Conservation (phyloP, 768 basidiomycete species). For the Psilocybe subaeruginosa region DNA sequence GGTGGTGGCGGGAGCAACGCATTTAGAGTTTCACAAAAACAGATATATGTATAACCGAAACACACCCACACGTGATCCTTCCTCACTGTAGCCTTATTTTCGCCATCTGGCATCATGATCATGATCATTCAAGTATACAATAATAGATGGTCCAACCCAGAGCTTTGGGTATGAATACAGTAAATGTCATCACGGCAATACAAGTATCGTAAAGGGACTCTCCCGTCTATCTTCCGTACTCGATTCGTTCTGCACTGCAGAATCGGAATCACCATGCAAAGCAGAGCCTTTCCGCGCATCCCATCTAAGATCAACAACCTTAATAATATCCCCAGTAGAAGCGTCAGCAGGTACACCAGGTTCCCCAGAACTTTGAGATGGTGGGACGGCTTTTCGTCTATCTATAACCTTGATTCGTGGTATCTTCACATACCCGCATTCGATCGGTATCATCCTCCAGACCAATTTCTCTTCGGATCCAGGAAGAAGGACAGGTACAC, state of each 20-base stretch:
- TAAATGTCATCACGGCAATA: slow-evolving; percentile 29
- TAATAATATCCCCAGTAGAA: slow-evolving; percentile 50
- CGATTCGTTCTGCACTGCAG: not conserved
- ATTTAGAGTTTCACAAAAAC: slow-evolving; percentile 1
- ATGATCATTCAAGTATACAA: not conserved
- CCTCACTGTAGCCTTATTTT: slow-evolving; percentile 1
- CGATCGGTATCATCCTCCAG: slow-evolving; percentile 75
- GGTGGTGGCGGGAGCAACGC: slow-evolving; percentile 18
- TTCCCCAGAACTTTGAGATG: slow-evolving; percentile 33
- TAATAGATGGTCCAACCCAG: not conserved
- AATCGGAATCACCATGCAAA: not conserved
- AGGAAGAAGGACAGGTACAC: slow-evolving; percentile 74
- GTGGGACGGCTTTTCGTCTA: slow-evolving; percentile 43
- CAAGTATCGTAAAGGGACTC: slow-evolving; percentile 34
- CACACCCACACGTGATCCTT: slow-evolving; percentile 16
- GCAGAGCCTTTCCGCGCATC: slow-evolving; percentile 26
- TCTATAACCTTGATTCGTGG: slow-evolving; percentile 65
- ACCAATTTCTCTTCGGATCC: slow-evolving; percentile 64
- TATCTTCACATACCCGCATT: slow-evolving; percentile 68
- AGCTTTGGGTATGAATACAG: not conserved
- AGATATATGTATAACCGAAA: slow-evolving; percentile 12
- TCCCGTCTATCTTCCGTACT: slow-evolving; percentile 8
- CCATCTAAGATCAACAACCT: slow-evolving; percentile 55
- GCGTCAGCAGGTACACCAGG: slow-evolving; percentile 45
- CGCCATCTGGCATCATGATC: not conserved